These are phyloP conservation scores for Penicillium sp. DNA, from an alignment of 2,329 filamentous ascomycete genomes.

Conservation along the genomic window DNA sequence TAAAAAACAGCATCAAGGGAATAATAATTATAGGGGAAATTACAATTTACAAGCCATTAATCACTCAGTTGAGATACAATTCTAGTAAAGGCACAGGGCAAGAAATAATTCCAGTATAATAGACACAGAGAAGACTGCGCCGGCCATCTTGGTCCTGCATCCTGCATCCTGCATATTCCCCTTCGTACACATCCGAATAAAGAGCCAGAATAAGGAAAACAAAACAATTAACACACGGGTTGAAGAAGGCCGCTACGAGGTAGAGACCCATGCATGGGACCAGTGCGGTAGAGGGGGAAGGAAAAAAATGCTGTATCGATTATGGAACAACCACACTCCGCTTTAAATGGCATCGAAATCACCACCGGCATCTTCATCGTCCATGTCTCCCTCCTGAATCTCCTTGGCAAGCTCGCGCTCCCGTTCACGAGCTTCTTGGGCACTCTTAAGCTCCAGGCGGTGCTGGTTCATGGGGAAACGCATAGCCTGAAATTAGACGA, in stretches of 20 bases:
- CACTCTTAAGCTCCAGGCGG: slow-evolving; percentile 93
- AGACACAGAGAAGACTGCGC: slow-evolving; percentile 29
- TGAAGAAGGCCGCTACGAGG: slow-evolving; percentile 23
- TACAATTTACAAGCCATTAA: neutral
- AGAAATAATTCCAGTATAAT: slow-evolving; percentile 28
- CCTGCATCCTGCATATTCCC: slow-evolving; percentile 29
- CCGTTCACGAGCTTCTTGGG: slow-evolving; percentile 93
- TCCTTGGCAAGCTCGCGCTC: slow-evolving; percentile 98
- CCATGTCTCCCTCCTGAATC: slow-evolving; percentile 95
- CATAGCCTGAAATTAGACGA: slow-evolving; percentile 68
- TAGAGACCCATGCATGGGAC: slow-evolving; percentile 19
- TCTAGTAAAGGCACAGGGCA: slow-evolving; percentile 10
- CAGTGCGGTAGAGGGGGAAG: slow-evolving; percentile 12
- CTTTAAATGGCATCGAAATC: slow-evolving; percentile 93
- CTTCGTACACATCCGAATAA: slow-evolving; percentile 30
- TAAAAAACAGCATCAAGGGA: neutral
- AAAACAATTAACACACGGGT: slow-evolving; percentile 32
- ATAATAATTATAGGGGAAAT: no score
- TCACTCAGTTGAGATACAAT: neutral
- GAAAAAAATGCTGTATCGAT: slow-evolving; percentile 23
- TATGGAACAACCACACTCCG: slow-evolving; percentile 13
- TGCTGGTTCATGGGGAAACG: slow-evolving; percentile 99
- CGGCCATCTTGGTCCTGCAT: slow-evolving; percentile 28
- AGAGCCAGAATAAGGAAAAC: slow-evolving; percentile 16
- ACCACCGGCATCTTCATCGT: slow-evolving; percentile 92